These are phyloP conservation scores for Nemophila menziesii DNA, from an alignment of 257 asterid genomes.

Conservation along the genomic window DNA sequence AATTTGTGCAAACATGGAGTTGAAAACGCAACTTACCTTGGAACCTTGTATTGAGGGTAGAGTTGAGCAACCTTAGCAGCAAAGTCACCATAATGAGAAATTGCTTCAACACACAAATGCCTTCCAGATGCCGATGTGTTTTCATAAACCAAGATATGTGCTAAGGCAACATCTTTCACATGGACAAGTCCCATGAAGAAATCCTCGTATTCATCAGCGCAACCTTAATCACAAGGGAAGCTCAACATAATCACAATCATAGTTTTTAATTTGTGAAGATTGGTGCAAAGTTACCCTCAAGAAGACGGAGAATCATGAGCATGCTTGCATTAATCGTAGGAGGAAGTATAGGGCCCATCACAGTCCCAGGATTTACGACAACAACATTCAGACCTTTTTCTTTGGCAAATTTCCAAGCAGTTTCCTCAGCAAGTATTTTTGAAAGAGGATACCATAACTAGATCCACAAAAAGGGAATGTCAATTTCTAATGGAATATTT, in stretches of 20 bases:
- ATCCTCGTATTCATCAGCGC: constrained; percentile 36
- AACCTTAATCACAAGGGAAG: constrained; percentile 26
- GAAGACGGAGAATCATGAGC: constrained; percentile 56
- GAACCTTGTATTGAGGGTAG: constrained; percentile 58
- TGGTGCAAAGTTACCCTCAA: constrained; percentile 47
- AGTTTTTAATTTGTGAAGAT: not conserved
- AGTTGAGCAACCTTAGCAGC: constrained; percentile 72
- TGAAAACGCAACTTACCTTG: constrained; percentile 32
- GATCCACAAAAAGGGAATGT: constrained; percentile 9
- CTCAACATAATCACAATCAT: constrained; percentile 12
- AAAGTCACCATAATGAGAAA: constrained; percentile 61
- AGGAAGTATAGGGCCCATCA: constrained; percentile 69
- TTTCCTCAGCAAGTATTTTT: constrained; percentile 74
- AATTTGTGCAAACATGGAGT: not conserved
- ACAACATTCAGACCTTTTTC: constrained; percentile 65
- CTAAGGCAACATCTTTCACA: constrained; percentile 75
- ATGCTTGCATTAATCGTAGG: constrained; percentile 74
- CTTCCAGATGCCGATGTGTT: constrained; percentile 63
- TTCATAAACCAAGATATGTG: constrained; percentile 69
- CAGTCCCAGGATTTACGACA: constrained; percentile 82
- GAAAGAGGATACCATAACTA: constrained; percentile 92
- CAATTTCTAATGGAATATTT: constrained; percentile 1
- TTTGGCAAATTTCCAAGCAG: constrained; percentile 88
- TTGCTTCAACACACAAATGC: constrained; percentile 68
- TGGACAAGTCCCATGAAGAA: constrained; percentile 66